Base-by-base conservation (phyloP, 495 filamentous ascomycete genomes). In the Hypoxylon perforatum region DNA sequence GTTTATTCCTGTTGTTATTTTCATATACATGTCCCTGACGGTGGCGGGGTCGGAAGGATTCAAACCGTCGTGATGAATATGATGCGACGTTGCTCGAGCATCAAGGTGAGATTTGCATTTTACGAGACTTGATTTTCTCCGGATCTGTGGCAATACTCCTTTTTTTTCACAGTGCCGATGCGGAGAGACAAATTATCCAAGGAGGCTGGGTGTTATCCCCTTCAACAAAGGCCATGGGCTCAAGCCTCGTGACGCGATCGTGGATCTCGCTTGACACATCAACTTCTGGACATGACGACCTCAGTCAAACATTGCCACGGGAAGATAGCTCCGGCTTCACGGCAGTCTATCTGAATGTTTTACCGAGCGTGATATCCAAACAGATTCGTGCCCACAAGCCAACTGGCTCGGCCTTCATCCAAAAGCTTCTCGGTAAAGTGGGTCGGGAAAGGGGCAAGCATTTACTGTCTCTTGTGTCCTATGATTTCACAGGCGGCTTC, bases 21-120 rank as follows among this genome's bases (percentile, higher is more conserved):
- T 25, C 28, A 35, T 38, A 2, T 42, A 44, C 11, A 44, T 42
- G 12, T 21, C 15, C 14, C 22, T 15, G 11, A 23, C 35, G 19
- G 51, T 57, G 61, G 52, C 51, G 38, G 57, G 5, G 30, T 53
- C 14, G 28, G 33, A 19, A 54, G 8, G 9, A 8, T 12, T 28
- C 33, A 25, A 42, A 35, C 7, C 18, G 33, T 39, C 12, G 39
- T 39, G 9, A 51, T 39, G 9, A 51, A 46, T 45, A 52, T 30
- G 22, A 63, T 57, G 51, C 44, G 55, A 68, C 54, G 59, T 55
- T 59, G 51, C 48, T 39, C 35, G 46, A 56, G 3, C 47, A 63
- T 36, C 15, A 28, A 45, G 54, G 49, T 15, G 60, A 55, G 36
- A 55, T 68, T 55, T 35, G 28, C 65, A 41, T 33, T 33, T 28